These are phyloP conservation scores for Triticum urartu DNA, from an alignment of 176 grass and related monocot genomes.

Conservation along the genomic window DNA sequence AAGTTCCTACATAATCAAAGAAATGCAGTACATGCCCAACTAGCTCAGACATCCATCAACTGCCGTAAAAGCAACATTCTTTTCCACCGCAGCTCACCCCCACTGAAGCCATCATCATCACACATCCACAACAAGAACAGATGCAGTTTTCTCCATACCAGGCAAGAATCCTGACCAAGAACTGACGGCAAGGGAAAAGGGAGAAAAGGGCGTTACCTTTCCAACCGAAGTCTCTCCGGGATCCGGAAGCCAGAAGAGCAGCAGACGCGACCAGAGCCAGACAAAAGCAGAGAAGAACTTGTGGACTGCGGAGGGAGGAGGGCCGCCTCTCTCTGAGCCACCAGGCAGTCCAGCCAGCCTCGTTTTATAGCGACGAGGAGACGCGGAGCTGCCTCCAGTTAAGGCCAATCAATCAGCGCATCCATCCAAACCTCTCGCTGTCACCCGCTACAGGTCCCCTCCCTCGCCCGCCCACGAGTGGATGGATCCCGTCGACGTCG, in stretches of 20 bases:
- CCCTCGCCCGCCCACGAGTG: background rate
- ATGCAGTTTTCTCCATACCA: background rate
- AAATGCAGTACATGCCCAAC: background rate
- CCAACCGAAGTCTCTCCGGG: background rate
- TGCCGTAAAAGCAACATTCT: background rate
- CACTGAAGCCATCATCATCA: background rate
- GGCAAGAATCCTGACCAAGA: conserved; percentile 19
- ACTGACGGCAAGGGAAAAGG: background rate
- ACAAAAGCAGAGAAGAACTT: background rate
- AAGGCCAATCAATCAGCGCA: background rate
- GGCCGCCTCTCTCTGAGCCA: background rate
- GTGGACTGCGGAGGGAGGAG: background rate
- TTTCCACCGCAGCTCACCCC: background rate
- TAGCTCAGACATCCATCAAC: background rate
- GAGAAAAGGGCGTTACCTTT: conserved; percentile 14
- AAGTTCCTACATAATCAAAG: background rate
- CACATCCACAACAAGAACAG: background rate
- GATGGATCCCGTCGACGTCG: conserved; percentile 14
- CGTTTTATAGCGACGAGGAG: conserved; percentile 33
- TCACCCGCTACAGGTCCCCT: conserved; percentile 21
- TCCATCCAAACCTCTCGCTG: conserved; percentile 21
- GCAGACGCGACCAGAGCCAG: background rate
- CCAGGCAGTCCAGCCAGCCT: background rate
- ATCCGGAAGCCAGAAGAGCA: conserved; percentile 18
- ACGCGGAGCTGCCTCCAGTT: conserved; percentile 31